Evolutionary conservation across 2,329 filamentous ascomycete species (phyloP).

Genomic region (Penicillium hesseltinei): DNA sequence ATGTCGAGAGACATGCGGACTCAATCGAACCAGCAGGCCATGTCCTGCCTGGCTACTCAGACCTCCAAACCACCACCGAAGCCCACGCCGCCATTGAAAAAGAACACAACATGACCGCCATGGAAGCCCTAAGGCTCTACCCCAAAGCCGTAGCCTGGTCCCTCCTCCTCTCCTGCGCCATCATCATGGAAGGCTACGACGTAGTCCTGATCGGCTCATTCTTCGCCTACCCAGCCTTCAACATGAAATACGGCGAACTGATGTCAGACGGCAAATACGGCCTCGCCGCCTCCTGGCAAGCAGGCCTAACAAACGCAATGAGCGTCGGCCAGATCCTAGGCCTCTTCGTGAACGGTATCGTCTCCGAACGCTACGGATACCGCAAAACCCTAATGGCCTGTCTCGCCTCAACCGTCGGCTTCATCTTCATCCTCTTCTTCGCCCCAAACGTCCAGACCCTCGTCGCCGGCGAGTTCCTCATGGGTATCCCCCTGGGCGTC

Average conservation of each 20-base stretch:
- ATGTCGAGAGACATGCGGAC: constrained; percentile 2
- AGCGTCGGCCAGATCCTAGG: constrained; percentile 33
- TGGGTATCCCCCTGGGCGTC: constrained; percentile 42
- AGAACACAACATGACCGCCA: constrained; percentile 37
- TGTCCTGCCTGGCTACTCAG: constrained; percentile 27
- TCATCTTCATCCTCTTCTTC: constrained; percentile 44
- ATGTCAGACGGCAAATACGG: constrained; percentile 25
- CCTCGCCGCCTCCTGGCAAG: constrained; percentile 37
- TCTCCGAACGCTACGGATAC: constrained; percentile 23
- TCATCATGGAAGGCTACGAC: constrained; percentile 47
- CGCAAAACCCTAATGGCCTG: constrained; percentile 18
- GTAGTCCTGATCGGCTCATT: constrained; percentile 36
- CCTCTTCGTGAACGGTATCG: constrained; percentile 19
- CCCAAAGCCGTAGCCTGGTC: constrained; percentile 41
- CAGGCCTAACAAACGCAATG: constrained; percentile 34
- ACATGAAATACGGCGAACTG: constrained; percentile 18
- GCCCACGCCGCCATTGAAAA: constrained; percentile 31
- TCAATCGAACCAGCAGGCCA: background rate
- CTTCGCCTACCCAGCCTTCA: constrained; percentile 31
- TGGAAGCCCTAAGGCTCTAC: constrained; percentile 29
- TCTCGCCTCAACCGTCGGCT: constrained; percentile 24
- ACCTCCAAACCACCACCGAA: constrained; percentile 10
- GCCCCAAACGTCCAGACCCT: constrained; percentile 35
- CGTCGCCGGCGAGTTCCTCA: constrained; percentile 40
- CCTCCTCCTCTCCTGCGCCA: constrained; percentile 35